Conservation (phyloP, 345 rosid species). For the Citrus medica region DNA sequence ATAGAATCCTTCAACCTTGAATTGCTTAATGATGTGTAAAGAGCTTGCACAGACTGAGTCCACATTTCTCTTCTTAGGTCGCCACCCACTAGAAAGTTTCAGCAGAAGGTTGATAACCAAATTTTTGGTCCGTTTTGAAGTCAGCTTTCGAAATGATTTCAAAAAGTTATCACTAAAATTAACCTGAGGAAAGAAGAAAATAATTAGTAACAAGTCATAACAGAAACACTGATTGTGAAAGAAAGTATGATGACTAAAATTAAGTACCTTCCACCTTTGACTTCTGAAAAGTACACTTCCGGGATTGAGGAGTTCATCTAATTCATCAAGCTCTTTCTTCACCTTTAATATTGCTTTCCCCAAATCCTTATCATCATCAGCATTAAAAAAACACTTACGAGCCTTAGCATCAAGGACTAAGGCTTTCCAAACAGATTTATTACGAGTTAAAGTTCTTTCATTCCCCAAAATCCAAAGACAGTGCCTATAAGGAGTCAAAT, state of each 20-base stretch:
- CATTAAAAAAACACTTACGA: slow-evolving; percentile 41
- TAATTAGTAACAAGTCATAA: neutral
- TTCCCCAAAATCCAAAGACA: slow-evolving; percentile 60
- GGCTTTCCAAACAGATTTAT: slow-evolving; percentile 34
- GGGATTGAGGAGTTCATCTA: slow-evolving; percentile 34
- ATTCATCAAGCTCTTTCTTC: slow-evolving; percentile 33
- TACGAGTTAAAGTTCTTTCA: slow-evolving; percentile 29
- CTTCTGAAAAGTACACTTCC: slow-evolving; percentile 29
- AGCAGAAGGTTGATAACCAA: slow-evolving; percentile 25
- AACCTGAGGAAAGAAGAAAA: slow-evolving; percentile 30
- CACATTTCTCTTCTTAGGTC: slow-evolving; percentile 36
- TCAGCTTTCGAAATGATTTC: slow-evolving; percentile 44
- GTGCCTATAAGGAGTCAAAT: slow-evolving; percentile 25
- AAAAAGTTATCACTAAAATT: slow-evolving; percentile 43
- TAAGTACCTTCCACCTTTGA: slow-evolving; percentile 44
- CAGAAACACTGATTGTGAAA: neutral
- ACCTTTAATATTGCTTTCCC: slow-evolving; percentile 29
- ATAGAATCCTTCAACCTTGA: slow-evolving; percentile 34
- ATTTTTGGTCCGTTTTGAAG: slow-evolving; percentile 19
- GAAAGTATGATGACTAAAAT: neutral
- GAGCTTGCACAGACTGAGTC: slow-evolving; percentile 32
- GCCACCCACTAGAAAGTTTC: slow-evolving; percentile 47
- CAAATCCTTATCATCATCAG: slow-evolving; percentile 37
- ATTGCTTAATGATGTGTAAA: slow-evolving; percentile 36
- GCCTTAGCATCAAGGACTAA: slow-evolving; percentile 38